phyloP scores from a whole-genome alignment of 768 basidiomycete genomes.

The Tulasnella sp. region DNA sequence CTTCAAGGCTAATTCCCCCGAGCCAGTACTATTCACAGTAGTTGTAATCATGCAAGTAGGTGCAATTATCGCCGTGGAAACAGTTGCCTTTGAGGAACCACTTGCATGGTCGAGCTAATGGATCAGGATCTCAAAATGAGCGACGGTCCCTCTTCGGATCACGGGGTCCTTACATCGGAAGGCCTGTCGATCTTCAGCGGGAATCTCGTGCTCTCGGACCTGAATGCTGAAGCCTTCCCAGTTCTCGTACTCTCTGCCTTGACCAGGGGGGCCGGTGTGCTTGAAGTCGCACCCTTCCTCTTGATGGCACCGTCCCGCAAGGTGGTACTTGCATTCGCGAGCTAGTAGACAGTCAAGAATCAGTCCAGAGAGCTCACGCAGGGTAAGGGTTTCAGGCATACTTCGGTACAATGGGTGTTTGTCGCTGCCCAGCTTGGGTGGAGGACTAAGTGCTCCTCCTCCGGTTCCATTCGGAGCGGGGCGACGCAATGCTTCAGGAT shows the following conservation, averaged over 20 bases:
- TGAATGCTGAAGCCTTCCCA: neutral
- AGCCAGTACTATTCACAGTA: neutral
- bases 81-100: slow-evolving; percentile 29
- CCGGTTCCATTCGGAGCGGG: neutral
- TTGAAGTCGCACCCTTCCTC: slow-evolving; percentile 22
- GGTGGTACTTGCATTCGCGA: slow-evolving; percentile 29
- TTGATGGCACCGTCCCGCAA: slow-evolving; percentile 27
- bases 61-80: slow-evolving; percentile 27
- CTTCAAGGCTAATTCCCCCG: neutral
- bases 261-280: slow-evolving; percentile 27
- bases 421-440: slow-evolving; percentile 3
- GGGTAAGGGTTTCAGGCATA: neutral
- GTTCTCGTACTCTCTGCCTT: slow-evolving; percentile 29
- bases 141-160: neutral
- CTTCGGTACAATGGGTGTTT: slow-evolving; percentile 25
- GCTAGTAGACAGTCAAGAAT: neutral
- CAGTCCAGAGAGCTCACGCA: too few relatives aligned
- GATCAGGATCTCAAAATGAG: neutral
- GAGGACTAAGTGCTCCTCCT: neutral
- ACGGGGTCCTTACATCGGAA: too few relatives aligned
- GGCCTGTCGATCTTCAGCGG: too few relatives aligned
- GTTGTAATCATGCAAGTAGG: slow-evolving; percentile 14
- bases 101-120: slow-evolving; percentile 24
- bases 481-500: slow-evolving; percentile 23
- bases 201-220: too few relatives aligned